phyloP scores from a whole-genome alignment of 1,284 basidiomycete species.

The Sparassis latifolia region DNA sequence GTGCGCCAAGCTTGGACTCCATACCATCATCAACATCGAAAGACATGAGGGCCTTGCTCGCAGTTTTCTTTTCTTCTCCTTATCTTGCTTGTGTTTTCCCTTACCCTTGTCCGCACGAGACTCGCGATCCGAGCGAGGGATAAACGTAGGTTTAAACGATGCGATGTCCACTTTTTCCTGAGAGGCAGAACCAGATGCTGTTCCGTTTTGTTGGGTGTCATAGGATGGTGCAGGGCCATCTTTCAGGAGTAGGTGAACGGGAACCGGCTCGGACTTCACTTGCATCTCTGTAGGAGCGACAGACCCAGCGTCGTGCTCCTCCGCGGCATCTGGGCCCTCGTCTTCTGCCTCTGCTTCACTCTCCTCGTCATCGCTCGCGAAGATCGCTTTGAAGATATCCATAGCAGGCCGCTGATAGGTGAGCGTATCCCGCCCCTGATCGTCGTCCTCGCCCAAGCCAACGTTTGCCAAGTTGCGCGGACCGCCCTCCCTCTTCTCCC shows the following conservation, averaged over 20 bases:
- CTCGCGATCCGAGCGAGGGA: slow-evolving; percentile 42
- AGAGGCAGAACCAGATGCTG: slow-evolving; percentile 6
- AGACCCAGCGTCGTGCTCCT: slow-evolving; percentile 1
- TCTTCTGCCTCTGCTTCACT: slow-evolving; percentile 55
- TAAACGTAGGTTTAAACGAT: slow-evolving; percentile 79
- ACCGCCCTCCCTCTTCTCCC: slow-evolving; percentile 18
- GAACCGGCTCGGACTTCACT: slow-evolving; percentile 4
- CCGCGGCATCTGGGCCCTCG: slow-evolving; percentile 13
- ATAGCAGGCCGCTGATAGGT: slow-evolving; percentile 84
- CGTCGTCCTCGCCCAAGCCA: slow-evolving; percentile 83
- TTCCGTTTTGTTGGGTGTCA: slow-evolving; percentile 10
- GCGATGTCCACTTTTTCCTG: slow-evolving; percentile 44
- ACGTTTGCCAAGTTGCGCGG: slow-evolving; percentile 66
- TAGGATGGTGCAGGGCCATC: slow-evolving; percentile 5
- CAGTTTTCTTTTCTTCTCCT: slow-evolving; percentile 36
- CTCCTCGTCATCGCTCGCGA: slow-evolving; percentile 84
- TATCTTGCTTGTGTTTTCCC: slow-evolving; percentile 33
- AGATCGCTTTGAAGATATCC: slow-evolving; percentile 94
- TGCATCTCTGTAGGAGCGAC: not conserved
- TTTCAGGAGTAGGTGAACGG: slow-evolving; percentile 11
- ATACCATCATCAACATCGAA: slow-evolving; percentile 54
- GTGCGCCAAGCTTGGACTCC: slow-evolving; percentile 28
- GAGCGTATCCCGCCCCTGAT: slow-evolving; percentile 79
- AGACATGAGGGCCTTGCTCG: slow-evolving; percentile 46
- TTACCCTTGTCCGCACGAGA: slow-evolving; percentile 28